Base-by-base conservation (phyloP, 345 rosid genomes). In the Moringa oleifera region DNA sequence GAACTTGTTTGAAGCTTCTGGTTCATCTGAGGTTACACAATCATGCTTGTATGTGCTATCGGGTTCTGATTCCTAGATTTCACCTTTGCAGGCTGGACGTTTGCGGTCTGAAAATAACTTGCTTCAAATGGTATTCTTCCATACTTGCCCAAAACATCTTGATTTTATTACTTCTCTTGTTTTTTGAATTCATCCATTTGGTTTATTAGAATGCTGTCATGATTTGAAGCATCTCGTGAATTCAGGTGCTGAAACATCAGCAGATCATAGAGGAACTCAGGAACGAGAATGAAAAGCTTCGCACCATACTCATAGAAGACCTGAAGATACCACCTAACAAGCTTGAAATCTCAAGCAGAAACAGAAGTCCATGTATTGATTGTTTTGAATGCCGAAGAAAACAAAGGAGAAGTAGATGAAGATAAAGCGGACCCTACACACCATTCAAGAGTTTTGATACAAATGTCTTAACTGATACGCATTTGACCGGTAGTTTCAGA, bases 371-470 rank as follows among this genome's bases (percentile, higher is more conserved):
- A 13, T 88, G 96, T 70, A 57, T 67, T 7, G 84, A 90, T 68
- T 88, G 99, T 75, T 90, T 94, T 21, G 79, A 94, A 59, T 90
- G 96, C 77, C 83, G 95, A 69, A 85, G 99, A 78, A 94, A 85
- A 75, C 95, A 81, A 64, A 86, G 99, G 72, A 85, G 74, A 75
- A 75, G 67, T 63, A 79, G 80, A 63, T 63, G n/a, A n/a, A n/a
- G n/a, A n/a, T n/a, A n/a, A n/a, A n/a, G n/a, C n/a, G n/a, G n/a
- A n/a, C n/a, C n/a, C n/a, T n/a, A n/a, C n/a, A n/a, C n/a, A n/a
- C n/a, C n/a, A n/a, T n/a, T n/a, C n/a, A n/a, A n/a, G n/a, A n/a
- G n/a, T n/a, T n/a, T n/a, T n/a, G n/a, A n/a, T n/a, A n/a, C n/a
- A n/a, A n/a, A n/a, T n/a, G n/a, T n/a, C n/a, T n/a, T n/a, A n/a